phyloP scores from a whole-genome alignment of 108 stramenopile species.

The Pseudonitzschia delicatissima region DNA sequence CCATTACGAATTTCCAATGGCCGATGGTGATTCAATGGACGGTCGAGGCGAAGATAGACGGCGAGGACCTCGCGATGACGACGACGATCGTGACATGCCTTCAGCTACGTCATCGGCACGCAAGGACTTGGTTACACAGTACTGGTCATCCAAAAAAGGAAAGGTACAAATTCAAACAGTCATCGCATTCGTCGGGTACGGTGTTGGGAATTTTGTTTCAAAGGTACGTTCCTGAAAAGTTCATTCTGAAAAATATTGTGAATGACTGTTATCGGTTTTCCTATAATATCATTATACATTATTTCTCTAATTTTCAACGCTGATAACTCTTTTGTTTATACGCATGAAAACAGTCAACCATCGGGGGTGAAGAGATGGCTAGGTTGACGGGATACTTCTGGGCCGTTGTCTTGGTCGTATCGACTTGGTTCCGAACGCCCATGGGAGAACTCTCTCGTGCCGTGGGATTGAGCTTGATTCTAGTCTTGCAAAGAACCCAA shows the following conservation, averaged over 20 bases:
- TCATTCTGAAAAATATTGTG: neutral
- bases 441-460: constrained; percentile 76
- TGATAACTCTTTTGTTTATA: constrained; percentile 3
- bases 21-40: neutral
- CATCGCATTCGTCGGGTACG: constrained; percentile 48
- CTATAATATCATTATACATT: neutral
- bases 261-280: neutral
- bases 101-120: constrained; percentile 51
- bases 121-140: constrained; percentile 63
- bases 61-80: neutral
- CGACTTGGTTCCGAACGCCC: constrained; percentile 59
- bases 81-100: constrained; percentile 29
- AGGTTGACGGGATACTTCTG: constrained; percentile 17
- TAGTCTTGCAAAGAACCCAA: constrained; percentile 47
- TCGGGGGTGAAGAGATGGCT: constrained; percentile 33
- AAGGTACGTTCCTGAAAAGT: constrained; percentile 46
- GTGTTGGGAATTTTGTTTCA: constrained; percentile 47
- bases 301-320: neutral
- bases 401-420: constrained; percentile 35
- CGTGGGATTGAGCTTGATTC: constrained; percentile 62
- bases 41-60: neutral
- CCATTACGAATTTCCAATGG: constrained; percentile 40
- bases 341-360: neutral
- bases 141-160: constrained; percentile 58
- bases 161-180: constrained; percentile 45